These are phyloP conservation scores for Aspergillus arachidicola DNA, from an alignment of 2,329 filamentous ascomycete species.

Conservation along the genomic window DNA sequence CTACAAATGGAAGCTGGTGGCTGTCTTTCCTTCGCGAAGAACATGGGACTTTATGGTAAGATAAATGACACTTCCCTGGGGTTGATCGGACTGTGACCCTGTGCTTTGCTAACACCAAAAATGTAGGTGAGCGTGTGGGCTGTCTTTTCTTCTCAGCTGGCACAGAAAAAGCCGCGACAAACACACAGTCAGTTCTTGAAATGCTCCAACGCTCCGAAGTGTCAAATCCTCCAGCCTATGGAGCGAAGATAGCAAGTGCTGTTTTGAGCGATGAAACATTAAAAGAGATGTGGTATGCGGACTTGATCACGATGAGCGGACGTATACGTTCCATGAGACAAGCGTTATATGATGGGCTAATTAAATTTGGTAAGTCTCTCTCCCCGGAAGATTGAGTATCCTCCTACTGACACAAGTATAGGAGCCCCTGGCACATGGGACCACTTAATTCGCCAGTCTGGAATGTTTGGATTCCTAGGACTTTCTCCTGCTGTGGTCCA, in stretches of 20 bases:
- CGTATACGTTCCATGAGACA: constrained; percentile 89
- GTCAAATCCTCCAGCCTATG: constrained; percentile 90
- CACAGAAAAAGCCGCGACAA: constrained; percentile 2
- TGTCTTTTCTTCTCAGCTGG: constrained; percentile 8
- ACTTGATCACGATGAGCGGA: constrained; percentile 86
- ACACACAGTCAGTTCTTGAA: constrained; percentile 17
- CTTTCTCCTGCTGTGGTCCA: constrained; percentile 48
- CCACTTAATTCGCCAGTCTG: constrained; percentile 78
- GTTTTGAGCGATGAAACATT: constrained; percentile 77
- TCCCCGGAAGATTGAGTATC: constrained; percentile 32
- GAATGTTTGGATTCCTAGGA: constrained; percentile 87
- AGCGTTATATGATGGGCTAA: constrained; percentile 65
- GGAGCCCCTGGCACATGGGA: constrained; percentile 71
- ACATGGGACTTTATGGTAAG: constrained; percentile 37
- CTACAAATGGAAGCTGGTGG: constrained; percentile 71
- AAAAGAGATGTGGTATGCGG: constrained; percentile 84
- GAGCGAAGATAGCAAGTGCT: constrained; percentile 78
- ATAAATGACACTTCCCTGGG: not conserved
- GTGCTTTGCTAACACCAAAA: not conserved
- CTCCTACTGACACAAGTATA: constrained; percentile 48
- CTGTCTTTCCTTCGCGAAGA: constrained; percentile 63
- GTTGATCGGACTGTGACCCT: too few relatives aligned
- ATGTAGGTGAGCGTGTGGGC: constrained; percentile 18
- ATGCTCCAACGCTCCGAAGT: constrained; percentile 67
- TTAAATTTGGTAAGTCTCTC: not conserved